These are phyloP conservation scores for Phytophthora fragariae DNA, from an alignment of 352 stramenopile species.

Conservation along the genomic window DNA sequence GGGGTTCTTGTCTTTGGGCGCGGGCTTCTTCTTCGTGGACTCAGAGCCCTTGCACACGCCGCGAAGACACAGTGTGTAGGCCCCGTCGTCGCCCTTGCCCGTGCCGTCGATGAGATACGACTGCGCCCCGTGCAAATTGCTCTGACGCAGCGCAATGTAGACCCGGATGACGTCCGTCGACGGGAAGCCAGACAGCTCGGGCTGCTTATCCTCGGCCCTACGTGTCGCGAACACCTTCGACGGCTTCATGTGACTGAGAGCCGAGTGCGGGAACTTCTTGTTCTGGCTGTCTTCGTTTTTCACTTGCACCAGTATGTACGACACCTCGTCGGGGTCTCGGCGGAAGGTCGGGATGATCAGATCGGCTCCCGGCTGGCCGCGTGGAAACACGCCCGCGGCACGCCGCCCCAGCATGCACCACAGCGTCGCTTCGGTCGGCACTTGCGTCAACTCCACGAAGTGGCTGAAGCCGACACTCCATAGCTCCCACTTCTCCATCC, in stretches of 20 bases:
- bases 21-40: too few relatives aligned
- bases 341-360: background rate
- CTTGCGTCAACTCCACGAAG: background rate
- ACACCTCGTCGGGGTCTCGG: background rate
- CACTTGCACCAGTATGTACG: background rate
- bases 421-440: background rate
- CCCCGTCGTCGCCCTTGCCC: background rate
- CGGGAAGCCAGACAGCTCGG: too few relatives aligned
- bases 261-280: too few relatives aligned
- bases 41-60: background rate
- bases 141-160: too few relatives aligned
- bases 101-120: background rate
- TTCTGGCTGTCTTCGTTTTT: background rate
- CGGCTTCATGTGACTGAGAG: background rate
- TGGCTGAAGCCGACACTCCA: background rate
- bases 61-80: background rate
- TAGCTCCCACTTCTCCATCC: background rate
- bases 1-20: too few relatives aligned
- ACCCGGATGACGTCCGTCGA: too few relatives aligned
- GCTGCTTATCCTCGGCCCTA: too few relatives aligned
- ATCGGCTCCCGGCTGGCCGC: background rate
- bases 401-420: background rate
- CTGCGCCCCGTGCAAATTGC: too few relatives aligned
- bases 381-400: background rate
- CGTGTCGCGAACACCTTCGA: background rate